Evolutionary conservation across 129 eudicot species (phyloP), one percentile per base, ranked within the genome.

Genomic region (Pulicaria dysenterica): DNA sequence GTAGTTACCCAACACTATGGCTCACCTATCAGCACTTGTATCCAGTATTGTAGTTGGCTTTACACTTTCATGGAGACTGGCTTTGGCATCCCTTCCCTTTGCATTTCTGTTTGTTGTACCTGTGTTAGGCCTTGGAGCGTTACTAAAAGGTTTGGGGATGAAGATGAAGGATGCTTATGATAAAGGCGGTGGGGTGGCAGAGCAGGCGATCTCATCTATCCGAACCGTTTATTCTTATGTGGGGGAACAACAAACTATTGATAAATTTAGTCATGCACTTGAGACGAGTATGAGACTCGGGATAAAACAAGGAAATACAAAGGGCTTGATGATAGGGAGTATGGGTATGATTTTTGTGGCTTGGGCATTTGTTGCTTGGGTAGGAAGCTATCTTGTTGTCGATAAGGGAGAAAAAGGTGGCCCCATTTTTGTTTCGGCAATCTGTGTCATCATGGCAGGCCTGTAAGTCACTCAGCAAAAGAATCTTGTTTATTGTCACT

Each of bases 331-430:
- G 81, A 87, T 90, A 39, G 94, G 96, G 50, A 90, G 96, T 64
- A 87, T 85, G 88, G 96, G 96, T 69, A 87, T 73, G 79, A 61
- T 90, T 38, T 90, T 75, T 36, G 87, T 69, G 11, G 69, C 84
- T 12, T 90, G 96, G 96, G 91, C 91, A 3, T 90, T 90, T 75
- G 73, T 85, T 51, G 46, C 89, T 16, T 90, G 96, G 96, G 83
- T 81, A 0, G 96, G 96, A 66, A 79, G 91, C 39, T 63, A 87
- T 79, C 85, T 90, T 58, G 80, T 90, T n/a, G 74, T 53, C 7
- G 65, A 90, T 31, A 81, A 80, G 82, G 89, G 89, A 63, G 96
- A 90, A 77, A 78, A 60, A 3, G 94, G 91, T 41, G 91, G 94
- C 6, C 86, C 73, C 16, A 91, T 90, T 37, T 90, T 90, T 24